These are phyloP conservation scores for Ophiobolus disseminans DNA, from an alignment of 2,329 filamentous ascomycete genomes.

Conservation along the genomic window DNA sequence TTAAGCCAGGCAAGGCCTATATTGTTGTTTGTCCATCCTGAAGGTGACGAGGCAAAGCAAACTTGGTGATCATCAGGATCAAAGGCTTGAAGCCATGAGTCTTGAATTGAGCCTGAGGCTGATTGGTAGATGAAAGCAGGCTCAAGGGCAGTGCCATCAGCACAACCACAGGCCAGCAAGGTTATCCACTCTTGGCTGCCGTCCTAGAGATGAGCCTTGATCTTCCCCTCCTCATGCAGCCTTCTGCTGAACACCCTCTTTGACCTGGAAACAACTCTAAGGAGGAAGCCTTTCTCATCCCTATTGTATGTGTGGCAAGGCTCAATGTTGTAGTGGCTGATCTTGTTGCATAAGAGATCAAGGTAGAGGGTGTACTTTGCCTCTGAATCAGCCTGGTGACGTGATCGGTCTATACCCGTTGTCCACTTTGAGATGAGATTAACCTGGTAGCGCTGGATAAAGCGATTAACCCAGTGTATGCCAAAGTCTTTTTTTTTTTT, in stretches of 20 bases:
- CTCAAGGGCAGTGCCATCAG: not conserved
- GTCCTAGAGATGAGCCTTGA: too few relatives aligned
- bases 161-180: conserved; percentile 1
- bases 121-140: conserved; percentile 3
- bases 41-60: not conserved
- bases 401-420: conserved; percentile 9
- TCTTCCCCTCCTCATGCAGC: too few relatives aligned
- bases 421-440: conserved; percentile 11
- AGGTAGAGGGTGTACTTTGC: conserved; percentile 16
- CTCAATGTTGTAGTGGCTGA: conserved; percentile 5
- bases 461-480: conserved; percentile 16
- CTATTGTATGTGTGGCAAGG: conserved; percentile 6
- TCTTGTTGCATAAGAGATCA: conserved; percentile 9
- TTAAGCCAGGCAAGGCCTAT: conserved; percentile 13
- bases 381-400: conserved; percentile 13
- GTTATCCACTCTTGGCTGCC: conserved; percentile 8
- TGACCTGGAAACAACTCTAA: too few relatives aligned
- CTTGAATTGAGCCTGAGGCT: not conserved
- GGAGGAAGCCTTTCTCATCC: too few relatives aligned
- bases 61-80: conserved; percentile 1
- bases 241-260: too few relatives aligned
- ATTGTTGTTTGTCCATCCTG: conserved; percentile 17
- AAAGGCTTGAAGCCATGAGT: conserved; percentile 8
- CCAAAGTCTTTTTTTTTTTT: too few relatives aligned
- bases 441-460: conserved; percentile 8